Evolutionary conservation across 805 yeast genomes (phyloP), one percentile per base, ranked within the genome.

Genomic region (Kodamaea restingae): DNA sequence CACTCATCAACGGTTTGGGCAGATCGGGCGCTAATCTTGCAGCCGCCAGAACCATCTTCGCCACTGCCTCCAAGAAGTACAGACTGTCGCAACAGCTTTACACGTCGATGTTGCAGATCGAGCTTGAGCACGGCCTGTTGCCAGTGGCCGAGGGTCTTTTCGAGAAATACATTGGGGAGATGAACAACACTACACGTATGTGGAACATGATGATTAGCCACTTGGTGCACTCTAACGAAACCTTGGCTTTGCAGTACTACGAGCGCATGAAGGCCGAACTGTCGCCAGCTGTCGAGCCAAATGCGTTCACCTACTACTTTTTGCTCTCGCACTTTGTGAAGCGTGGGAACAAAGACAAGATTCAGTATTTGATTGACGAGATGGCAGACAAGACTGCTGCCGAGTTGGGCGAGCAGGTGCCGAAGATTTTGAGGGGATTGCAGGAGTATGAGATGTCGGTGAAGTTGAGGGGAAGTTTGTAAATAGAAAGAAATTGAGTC

Each of bases 1-100:
- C 78, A 8, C 61, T 84, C 25, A 63, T 82, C 41, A 73, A 71
- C 38, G 79, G 79, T 10, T 65, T 82, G 42, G 63, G 72, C 42
- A 67, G 67, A 48, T 67, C 70, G 37, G 67, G 71, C n/a, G 41
- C 63, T 27, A 70, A 78, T 39, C 50, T 72, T 8, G 65, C 60
- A 10, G 70, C 77, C n/a, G 85, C 84, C 1, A 62, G 81, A 32
- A 47, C 51, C 1, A 48, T 82, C 18, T 76, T 72, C 50, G 62
- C 70, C 11, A 53, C 58, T 37, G 63, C 76, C 60, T 57, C 61
- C 32, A 49, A 43, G 32, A 38, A 63, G 58, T 35, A 48, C 61
- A 51, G 55, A 60, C 25, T 41, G 25, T 59, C 71, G 3, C 48
- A 60, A 7, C 64, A 60, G 20, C 54, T 75, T 22, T 65, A 70